Percentiles rank a stretch among this genome's conserved stretches.
These are phyloP conservation scores for Calamus simplicifolius DNA, from an alignment of 176 grass and related monocot species.

Conservation along the genomic window DNA sequence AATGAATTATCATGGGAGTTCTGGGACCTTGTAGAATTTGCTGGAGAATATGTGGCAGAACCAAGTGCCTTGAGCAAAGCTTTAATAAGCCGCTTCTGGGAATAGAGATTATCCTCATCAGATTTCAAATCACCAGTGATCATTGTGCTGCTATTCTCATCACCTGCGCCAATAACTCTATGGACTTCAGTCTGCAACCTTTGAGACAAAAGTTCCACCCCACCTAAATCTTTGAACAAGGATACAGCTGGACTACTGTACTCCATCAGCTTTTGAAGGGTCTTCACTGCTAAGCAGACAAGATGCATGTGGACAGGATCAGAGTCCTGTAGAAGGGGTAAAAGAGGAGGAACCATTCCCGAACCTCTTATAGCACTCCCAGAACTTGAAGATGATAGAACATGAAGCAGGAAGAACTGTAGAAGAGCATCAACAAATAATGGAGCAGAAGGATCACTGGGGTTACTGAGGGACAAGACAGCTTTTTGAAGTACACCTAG, in stretches of 20 bases:
- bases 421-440: constrained; percentile 94
- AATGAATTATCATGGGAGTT: constrained; percentile 66
- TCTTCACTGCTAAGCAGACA: constrained; percentile 85
- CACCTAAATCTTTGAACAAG: constrained; percentile 93
- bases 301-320: constrained; percentile 79
- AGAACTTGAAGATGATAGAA: constrained; percentile 90
- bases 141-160: constrained; percentile 37
- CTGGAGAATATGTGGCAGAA: constrained; percentile 88
- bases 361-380: constrained; percentile 79
- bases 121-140: constrained; percentile 51
- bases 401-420: constrained; percentile 99
- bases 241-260: constrained; percentile 90
- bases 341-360: constrained; percentile 78
- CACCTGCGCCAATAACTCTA: constrained; percentile 58
- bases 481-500: constrained; percentile 87
- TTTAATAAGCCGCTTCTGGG: constrained; percentile 84
- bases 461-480: constrained; percentile 71
- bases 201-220: constrained; percentile 71
- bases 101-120: constrained; percentile 74
- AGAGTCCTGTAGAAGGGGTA: constrained; percentile 84
- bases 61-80: constrained; percentile 92
- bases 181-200: constrained; percentile 83
- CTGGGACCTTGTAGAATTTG: constrained; percentile 63
- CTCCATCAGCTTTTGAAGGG: constrained; percentile 93
- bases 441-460: constrained; percentile 74